These are phyloP conservation scores for Rhodotorula graminis DNA, from an alignment of 768 basidiomycete genomes.

Conservation along the genomic window DNA sequence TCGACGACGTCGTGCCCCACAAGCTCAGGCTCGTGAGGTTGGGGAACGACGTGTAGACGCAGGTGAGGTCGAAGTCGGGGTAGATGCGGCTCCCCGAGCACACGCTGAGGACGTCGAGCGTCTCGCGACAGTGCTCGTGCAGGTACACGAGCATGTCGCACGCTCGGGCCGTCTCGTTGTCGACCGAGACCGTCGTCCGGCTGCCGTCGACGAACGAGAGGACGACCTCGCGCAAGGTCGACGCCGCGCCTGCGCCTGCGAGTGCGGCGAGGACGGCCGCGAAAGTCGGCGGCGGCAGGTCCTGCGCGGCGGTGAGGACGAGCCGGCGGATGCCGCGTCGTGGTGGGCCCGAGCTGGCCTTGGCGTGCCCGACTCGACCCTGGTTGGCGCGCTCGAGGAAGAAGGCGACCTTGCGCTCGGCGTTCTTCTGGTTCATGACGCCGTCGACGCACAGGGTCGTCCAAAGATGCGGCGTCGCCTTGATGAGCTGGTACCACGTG, in stretches of 20 bases:
- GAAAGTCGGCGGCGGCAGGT: slow-evolving; percentile 2
- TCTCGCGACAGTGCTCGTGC: not conserved
- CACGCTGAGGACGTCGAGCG: not conserved
- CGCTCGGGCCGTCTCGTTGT: not conserved
- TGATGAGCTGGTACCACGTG: slow-evolving; percentile 17
- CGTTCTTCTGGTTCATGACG: slow-evolving; percentile 22
- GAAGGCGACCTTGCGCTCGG: slow-evolving; percentile 9
- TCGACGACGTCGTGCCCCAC: slow-evolving; percentile 9
- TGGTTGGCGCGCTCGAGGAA: not conserved
- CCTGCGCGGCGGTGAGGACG: slow-evolving; percentile 27
- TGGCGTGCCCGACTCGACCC: not conserved
- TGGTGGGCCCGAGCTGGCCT: not conserved
- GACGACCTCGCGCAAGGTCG: slow-evolving; percentile 15
- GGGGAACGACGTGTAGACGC: slow-evolving; percentile 9
- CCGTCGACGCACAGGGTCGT: slow-evolving; percentile 20
- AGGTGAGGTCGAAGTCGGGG: slow-evolving; percentile 25
- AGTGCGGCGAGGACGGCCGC: slow-evolving; percentile 5
- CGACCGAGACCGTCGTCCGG: slow-evolving; percentile 12
- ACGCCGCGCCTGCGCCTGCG: not conserved
- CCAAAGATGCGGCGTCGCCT: slow-evolving; percentile 19
- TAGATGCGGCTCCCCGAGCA: slow-evolving; percentile 17
- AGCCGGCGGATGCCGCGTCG: not conserved
- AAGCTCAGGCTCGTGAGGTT: slow-evolving; percentile 1
- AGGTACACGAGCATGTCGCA: slow-evolving; percentile 17
- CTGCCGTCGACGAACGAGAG: slow-evolving; percentile 29